Percentiles rank a stretch among this genome's conserved stretches.
Conservation (phyloP, 257 asterid genomes). For the Nicotiana benthamiana region DNA sequence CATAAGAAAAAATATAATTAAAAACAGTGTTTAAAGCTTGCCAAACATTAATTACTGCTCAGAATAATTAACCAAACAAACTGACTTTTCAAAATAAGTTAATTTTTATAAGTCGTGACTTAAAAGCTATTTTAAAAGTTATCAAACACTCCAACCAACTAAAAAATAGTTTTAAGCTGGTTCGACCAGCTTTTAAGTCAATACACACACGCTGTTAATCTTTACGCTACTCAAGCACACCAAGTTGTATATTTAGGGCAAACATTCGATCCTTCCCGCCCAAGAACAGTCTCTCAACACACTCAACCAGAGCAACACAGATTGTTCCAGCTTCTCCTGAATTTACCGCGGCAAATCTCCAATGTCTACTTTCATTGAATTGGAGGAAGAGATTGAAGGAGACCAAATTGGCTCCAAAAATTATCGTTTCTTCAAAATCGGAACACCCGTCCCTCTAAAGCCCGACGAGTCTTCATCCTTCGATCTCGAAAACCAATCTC, state of each 20-base stretch:
- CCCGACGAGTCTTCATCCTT: slow-evolving; percentile 25
- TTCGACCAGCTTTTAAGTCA: no score
- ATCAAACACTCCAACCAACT: no score
- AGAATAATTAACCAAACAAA: no score
- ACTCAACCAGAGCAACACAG: neutral
- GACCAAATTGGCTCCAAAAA: slow-evolving; percentile 41
- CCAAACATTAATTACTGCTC: no score
- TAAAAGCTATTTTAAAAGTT: no score
- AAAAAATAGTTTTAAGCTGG: no score
- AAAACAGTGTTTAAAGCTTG: no score
- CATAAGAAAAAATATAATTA: no score
- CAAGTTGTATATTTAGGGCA: neutral
- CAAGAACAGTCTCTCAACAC: neutral
- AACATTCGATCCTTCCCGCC: neutral
- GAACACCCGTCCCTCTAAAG: slow-evolving; percentile 52
- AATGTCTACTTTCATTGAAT: slow-evolving; percentile 17
- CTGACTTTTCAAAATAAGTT: no score
- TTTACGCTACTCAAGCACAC: neutral
- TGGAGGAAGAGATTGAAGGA: slow-evolving; percentile 66
- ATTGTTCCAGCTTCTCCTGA: neutral
- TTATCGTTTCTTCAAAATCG: slow-evolving; percentile 54
- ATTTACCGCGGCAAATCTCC: no score
- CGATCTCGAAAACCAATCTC: slow-evolving; percentile 34
- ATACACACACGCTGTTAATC: no score
- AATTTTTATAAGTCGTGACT: no score